Evolutionary conservation across 805 yeast species (phyloP), one percentile per base, ranked within the genome.

Genomic region (Priceomyces melissophilus): DNA sequence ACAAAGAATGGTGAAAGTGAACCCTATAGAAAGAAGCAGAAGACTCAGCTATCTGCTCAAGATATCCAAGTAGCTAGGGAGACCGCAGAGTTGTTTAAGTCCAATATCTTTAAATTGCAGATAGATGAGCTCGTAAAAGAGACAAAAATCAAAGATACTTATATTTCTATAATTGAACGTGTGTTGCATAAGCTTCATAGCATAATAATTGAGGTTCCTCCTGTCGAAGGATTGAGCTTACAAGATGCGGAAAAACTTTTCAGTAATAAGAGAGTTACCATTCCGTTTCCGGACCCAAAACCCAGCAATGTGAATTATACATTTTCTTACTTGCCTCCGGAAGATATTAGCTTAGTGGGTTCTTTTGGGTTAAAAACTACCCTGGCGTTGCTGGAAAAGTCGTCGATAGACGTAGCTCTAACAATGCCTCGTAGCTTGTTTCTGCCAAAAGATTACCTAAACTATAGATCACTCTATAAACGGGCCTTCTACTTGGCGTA

Each of bases 91-190:
- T 67, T 91, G 35, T 93, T 90, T 79, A 88, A 90, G 57, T 88
- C 96, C 7, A 93, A 90, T 63, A 89, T 93, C 41, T 91, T 93
- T 80, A 93, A 93, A 61, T 65, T 93, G 43, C 96, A 93, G 67
- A 89, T 93, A 45, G 98, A 90, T 63, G 98, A 90, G 58, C 69
- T 93, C 31, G 68, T 93, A 51, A 78, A 79, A 50, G 98, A 91
- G 61, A 77, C 91, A 31, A 78, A 79, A 51, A 61, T 90, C 31
- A 85, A 85, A 52, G 91, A 87, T 13, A 62, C 78, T 12, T 82
- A 83, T 54, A 75, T 84, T 33, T 58, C 76, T 38, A 69, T 73
- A 37, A 79, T 87, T 42, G 96, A 87, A 57, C 82, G 81, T 46
- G 84, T 83, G 38, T 68, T 89, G 34, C 95, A 84, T 57, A 75